Evolutionary conservation across 2,329 filamentous ascomycete genomes (phyloP).

Genomic region (Lecanoromycetidae sp.): DNA sequence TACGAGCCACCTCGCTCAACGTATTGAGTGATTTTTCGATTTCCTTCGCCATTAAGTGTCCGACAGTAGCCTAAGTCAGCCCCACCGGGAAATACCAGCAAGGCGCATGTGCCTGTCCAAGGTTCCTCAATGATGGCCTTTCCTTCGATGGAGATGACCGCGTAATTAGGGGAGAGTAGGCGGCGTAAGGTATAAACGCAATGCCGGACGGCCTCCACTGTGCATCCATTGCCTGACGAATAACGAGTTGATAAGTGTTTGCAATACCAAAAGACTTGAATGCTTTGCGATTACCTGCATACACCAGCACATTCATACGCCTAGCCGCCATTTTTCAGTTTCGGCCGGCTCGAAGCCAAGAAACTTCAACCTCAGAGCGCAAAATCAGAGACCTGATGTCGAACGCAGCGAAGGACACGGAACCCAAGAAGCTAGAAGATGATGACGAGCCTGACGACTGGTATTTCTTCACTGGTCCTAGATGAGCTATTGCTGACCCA

Average conservation of each 20-base stretch:
- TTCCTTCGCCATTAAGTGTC: constrained; percentile 75
- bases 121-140: constrained; percentile 77
- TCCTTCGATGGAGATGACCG: constrained; percentile 73
- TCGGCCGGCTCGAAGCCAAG: neutral
- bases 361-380: neutral
- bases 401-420: constrained; percentile 40
- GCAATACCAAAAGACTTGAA: neutral
- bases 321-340: constrained; percentile 46
- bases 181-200: constrained; percentile 76
- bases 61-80: constrained; percentile 89
- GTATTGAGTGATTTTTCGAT: constrained; percentile 70
- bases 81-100: constrained; percentile 85
- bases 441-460: constrained; percentile 94
- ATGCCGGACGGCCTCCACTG: constrained; percentile 67
- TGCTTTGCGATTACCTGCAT: constrained; percentile 50
- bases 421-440: constrained; percentile 37
- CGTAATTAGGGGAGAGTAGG: constrained; percentile 80
- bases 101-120: constrained; percentile 74
- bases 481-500: neutral
- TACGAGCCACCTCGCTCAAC: constrained; percentile 77
- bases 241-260: constrained; percentile 14
- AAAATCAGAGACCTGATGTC: constrained; percentile 37
- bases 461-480: constrained; percentile 39
- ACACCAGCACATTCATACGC: constrained; percentile 84
- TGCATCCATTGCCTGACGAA: constrained; percentile 58